Conservation (phyloP, 2,329 filamentous ascomycete species). For the Colletotrichum spinosum region DNA sequence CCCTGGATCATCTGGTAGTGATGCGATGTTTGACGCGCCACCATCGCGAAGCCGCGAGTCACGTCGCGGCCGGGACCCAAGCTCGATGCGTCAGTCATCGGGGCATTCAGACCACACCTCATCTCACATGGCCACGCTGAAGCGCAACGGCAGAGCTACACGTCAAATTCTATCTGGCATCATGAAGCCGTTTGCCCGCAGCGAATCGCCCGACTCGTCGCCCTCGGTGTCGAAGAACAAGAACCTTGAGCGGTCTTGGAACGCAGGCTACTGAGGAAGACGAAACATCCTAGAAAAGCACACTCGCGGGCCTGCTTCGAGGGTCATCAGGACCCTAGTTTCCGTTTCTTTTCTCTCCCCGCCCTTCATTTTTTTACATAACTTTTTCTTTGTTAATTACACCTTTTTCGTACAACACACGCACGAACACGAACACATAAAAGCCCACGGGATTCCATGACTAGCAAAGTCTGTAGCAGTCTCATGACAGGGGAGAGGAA, state of each 20-base stretch:
- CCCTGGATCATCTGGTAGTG: slow-evolving; percentile 41
- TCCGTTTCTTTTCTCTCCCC: too few species aligned
- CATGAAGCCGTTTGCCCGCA: slow-evolving; percentile 55
- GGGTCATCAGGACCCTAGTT: too few species aligned
- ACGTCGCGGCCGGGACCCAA: slow-evolving; percentile 34
- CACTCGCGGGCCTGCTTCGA: too few species aligned
- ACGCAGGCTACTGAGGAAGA: slow-evolving; percentile 16
- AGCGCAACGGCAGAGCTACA: slow-evolving; percentile 49
- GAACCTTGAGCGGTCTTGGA: slow-evolving; percentile 33
- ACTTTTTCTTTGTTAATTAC: slow-evolving; percentile 18
- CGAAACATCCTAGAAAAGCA: too few species aligned
- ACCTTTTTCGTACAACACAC: not conserved
- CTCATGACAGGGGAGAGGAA: slow-evolving; percentile 14
- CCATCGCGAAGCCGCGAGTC: slow-evolving; percentile 35
- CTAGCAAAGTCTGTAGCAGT: slow-evolving; percentile 24
- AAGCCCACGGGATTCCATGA: slow-evolving; percentile 18
- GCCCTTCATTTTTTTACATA: not conserved
- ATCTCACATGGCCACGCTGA: slow-evolving; percentile 43
- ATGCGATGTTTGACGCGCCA: slow-evolving; percentile 30
- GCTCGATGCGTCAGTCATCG: slow-evolving; percentile 36
- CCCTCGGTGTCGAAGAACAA: slow-evolving; percentile 32
- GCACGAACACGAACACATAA: slow-evolving; percentile 20
- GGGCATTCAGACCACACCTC: slow-evolving; percentile 39
- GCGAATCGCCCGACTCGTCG: slow-evolving; percentile 53
- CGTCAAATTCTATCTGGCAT: slow-evolving; percentile 57